Evolutionary conservation across 495 filamentous ascomycete species (phyloP).

Genomic region (Podospora sp.): DNA sequence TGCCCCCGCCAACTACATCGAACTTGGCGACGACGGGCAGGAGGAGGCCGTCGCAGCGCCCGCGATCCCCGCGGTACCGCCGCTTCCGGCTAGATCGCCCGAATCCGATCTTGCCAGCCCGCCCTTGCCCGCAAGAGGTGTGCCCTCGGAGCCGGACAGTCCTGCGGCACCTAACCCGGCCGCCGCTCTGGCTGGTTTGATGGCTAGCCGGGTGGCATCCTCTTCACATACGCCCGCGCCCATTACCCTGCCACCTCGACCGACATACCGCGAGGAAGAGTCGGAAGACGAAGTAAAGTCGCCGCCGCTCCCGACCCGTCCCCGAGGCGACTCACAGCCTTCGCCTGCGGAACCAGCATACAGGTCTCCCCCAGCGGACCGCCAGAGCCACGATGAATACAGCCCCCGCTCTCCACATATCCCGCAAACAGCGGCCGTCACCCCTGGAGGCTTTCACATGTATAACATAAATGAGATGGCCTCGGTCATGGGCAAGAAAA

Average conservation of each 20-base stretch:
- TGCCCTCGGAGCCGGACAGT: slow-evolving; percentile 33
- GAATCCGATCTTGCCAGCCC: slow-evolving; percentile 36
- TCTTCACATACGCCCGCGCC: slow-evolving; percentile 29
- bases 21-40: slow-evolving; percentile 49
- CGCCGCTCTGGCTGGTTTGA: slow-evolving; percentile 70
- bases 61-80: slow-evolving; percentile 32
- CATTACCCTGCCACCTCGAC: slow-evolving; percentile 27
- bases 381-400: slow-evolving; percentile 30
- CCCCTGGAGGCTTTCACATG: slow-evolving; percentile 81
- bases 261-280: slow-evolving; percentile 33
- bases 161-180: slow-evolving; percentile 63
- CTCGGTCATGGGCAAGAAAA: slow-evolving; percentile 89
- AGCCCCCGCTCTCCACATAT: slow-evolving; percentile 27
- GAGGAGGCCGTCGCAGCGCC: slow-evolving; percentile 30
- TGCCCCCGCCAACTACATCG: slow-evolving; percentile 96
- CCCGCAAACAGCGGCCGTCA: slow-evolving; percentile 44
- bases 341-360: slow-evolving; percentile 53
- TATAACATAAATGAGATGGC: slow-evolving; percentile 98
- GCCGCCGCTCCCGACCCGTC: slow-evolving; percentile 67
- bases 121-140: slow-evolving; percentile 39
- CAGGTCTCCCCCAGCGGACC: slow-evolving; percentile 37
- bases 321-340: slow-evolving; percentile 61
- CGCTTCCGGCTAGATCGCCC: slow-evolving; percentile 35
- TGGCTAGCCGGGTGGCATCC: slow-evolving; percentile 53
- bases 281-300: slow-evolving; percentile 39